Evolutionary conservation across 139 green algal species (phyloP).

Genomic region (Helicosporidium sp.): DNA sequence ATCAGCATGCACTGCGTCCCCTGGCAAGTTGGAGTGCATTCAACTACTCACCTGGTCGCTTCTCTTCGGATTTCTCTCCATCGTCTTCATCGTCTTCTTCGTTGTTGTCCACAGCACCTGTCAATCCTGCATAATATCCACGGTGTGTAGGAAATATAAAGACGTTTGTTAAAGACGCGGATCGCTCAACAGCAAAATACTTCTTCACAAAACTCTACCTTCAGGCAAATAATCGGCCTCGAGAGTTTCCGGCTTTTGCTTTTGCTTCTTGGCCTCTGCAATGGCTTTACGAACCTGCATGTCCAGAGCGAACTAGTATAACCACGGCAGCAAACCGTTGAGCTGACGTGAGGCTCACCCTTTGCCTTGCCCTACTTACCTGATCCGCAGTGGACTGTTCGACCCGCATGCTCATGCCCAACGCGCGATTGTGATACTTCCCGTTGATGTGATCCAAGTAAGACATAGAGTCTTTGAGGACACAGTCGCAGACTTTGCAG

Average conservation of each 20-base stretch:
- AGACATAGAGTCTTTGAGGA: constrained; percentile 69
- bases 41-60: not conserved
- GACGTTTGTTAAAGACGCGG: too few relatives aligned
- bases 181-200: too few relatives aligned
- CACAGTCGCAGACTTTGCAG: constrained; percentile 87
- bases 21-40: not conserved
- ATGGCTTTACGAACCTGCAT: constrained; percentile 36
- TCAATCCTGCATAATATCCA: too few relatives aligned
- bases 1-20: not conserved
- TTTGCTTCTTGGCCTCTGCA: constrained; percentile 28
- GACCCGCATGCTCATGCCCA: constrained; percentile 89
- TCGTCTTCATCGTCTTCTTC: too few relatives aligned
- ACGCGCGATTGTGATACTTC: constrained; percentile 82
- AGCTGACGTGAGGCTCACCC: too few relatives aligned
- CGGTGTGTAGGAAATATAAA: too few relatives aligned
- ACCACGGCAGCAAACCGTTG: too few relatives aligned
- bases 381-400: constrained; percentile 70
- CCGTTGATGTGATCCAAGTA: constrained; percentile 99
- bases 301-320: not conserved
- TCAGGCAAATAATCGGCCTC: constrained; percentile 27
- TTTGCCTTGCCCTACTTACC: too few relatives aligned
- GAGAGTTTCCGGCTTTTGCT: constrained; percentile 11
- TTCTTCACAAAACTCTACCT: too few relatives aligned
- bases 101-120: too few relatives aligned
- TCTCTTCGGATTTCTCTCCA: too few relatives aligned